Conservation (phyloP, 768 basidiomycete species). For the Tephrocybe rancida region DNA sequence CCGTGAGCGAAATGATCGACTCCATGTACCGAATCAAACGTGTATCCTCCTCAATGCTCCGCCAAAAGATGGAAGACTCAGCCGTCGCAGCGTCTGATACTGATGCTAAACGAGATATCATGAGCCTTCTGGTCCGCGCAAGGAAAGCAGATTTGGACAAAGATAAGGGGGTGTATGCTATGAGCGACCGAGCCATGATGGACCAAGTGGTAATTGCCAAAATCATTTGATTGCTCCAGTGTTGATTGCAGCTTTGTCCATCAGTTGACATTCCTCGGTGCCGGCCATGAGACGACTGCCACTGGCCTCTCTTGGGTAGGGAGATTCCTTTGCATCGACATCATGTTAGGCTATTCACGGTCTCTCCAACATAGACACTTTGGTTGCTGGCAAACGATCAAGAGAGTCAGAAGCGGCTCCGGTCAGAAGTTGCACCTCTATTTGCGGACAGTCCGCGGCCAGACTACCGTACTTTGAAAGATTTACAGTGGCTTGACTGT, state of each 20-base stretch:
- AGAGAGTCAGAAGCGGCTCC: slow-evolving; percentile 48
- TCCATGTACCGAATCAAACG: slow-evolving; percentile 44
- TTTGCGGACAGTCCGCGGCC: slow-evolving; percentile 34
- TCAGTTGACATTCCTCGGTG: slow-evolving; percentile 50
- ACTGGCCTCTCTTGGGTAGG: slow-evolving; percentile 52
- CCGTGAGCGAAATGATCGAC: slow-evolving; percentile 5
- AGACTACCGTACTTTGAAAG: slow-evolving; percentile 42
- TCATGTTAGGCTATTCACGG: not conserved
- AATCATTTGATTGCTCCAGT: not conserved
- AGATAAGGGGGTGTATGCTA: slow-evolving; percentile 37
- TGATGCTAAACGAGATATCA: slow-evolving; percentile 50
- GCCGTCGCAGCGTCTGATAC: slow-evolving; percentile 33
- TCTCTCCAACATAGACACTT: slow-evolving; percentile 42
- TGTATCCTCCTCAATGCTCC: slow-evolving; percentile 41
- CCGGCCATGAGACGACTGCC: slow-evolving; percentile 49
- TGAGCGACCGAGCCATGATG: slow-evolving; percentile 52
- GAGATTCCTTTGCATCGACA: not conserved
- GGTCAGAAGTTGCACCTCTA: slow-evolving; percentile 50
- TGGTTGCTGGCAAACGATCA: slow-evolving; percentile 57
- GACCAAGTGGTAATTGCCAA: slow-evolving; percentile 46
- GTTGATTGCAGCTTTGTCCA: not conserved
- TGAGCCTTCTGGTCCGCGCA: slow-evolving; percentile 51
- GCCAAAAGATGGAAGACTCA: slow-evolving; percentile 41
- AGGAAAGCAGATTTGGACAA: slow-evolving; percentile 38
- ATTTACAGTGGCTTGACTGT: slow-evolving; percentile 40